Conservation (phyloP, 441 rosid genomes). For the Flueggea neowawraea region DNA sequence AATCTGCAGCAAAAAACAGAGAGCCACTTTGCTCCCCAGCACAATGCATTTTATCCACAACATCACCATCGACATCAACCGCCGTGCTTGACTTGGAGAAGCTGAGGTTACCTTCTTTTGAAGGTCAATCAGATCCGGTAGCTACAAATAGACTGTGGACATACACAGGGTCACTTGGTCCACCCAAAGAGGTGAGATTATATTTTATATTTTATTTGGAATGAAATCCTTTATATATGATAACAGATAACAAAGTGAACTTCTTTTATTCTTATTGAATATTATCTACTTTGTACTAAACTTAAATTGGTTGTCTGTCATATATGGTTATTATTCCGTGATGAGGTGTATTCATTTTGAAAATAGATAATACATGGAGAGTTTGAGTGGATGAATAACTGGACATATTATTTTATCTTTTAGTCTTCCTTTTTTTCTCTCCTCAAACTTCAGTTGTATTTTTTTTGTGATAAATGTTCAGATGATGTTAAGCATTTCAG, state of each 20-base stretch:
- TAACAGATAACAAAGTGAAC: background rate
- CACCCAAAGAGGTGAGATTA: slow-evolving; percentile 54
- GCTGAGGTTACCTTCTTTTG: slow-evolving; percentile 72
- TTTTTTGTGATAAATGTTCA: too few relatives aligned
- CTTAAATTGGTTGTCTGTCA: background rate
- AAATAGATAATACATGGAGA: too few relatives aligned
- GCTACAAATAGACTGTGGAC: slow-evolving; percentile 57
- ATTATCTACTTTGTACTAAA: background rate
- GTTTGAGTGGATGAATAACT: too few relatives aligned
- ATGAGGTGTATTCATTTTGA: background rate
- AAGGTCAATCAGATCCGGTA: slow-evolving; percentile 48
- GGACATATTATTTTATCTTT: too few relatives aligned
- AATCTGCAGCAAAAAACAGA: slow-evolving; percentile 60
- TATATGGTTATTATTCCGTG: background rate
- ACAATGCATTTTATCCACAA: slow-evolving; percentile 69
- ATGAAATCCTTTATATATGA: background rate
- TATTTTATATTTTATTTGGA: background rate
- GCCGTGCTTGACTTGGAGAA: slow-evolving; percentile 69
- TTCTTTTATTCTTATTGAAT: background rate
- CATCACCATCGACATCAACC: slow-evolving; percentile 45
- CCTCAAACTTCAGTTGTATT: too few relatives aligned
- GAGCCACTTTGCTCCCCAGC: slow-evolving; percentile 46
- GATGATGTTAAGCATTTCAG: too few relatives aligned
- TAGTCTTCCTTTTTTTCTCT: too few relatives aligned
- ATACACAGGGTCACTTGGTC: slow-evolving; percentile 44